Evolutionary conservation across 75 land plant genomes (phyloP).

Genomic region (Cupressus sempervirens): DNA sequence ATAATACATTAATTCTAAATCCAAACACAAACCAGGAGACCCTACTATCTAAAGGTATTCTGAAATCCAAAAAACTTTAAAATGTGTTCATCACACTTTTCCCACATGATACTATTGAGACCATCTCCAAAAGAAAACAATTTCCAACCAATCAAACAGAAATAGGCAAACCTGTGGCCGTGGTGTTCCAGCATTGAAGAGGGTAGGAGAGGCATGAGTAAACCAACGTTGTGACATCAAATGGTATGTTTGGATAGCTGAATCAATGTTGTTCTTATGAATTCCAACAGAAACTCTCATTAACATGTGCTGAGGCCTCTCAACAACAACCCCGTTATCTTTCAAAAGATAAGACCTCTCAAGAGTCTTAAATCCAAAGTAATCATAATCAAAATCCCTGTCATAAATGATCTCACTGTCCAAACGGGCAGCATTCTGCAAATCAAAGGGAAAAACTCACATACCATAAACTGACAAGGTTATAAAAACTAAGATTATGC

Average conservation of each 20-base stretch:
- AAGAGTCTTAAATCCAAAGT: constrained; percentile 94
- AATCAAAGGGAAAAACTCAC: constrained; percentile 2
- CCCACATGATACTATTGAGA: not conserved
- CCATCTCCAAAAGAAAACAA: not conserved
- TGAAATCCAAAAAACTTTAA: not conserved
- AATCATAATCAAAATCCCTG: constrained; percentile 94
- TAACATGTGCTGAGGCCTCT: constrained; percentile 97
- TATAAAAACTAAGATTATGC: not conserved
- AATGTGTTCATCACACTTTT: not conserved
- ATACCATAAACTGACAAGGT: not conserved
- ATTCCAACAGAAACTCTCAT: constrained; percentile 97
- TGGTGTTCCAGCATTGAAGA: constrained; percentile 97
- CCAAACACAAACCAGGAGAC: not conserved
- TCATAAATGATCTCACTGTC: constrained; percentile 98
- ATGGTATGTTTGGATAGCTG: constrained; percentile 82
- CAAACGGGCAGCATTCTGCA: constrained; percentile 84
- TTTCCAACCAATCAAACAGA: not conserved
- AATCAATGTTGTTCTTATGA: constrained; percentile 85
- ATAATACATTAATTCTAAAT: not conserved
- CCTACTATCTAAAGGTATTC: not conserved
- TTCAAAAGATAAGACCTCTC: constrained; percentile 96
- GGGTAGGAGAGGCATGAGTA: constrained; percentile 96
- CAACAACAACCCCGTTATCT: constrained; percentile 71
- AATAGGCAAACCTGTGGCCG: constrained; percentile 73
- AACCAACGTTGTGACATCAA: constrained; percentile 97